Conservation (phyloP, 129 eudicot genomes). For the Calendula officinalis region DNA sequence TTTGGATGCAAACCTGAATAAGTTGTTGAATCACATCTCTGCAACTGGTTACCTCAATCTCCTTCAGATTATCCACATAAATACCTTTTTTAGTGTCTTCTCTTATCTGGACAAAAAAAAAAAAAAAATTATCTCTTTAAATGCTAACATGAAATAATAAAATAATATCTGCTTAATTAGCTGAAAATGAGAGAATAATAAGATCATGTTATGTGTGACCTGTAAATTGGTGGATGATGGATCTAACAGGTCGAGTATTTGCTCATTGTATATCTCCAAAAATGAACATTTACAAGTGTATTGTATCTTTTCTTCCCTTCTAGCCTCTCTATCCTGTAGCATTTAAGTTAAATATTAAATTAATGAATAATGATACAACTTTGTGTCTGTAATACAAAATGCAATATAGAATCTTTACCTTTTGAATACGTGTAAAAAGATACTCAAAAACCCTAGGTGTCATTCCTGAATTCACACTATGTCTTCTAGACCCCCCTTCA, state of each 20-base stretch:
- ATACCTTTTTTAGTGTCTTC: conserved; percentile 96
- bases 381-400: background rate
- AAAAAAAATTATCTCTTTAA: background rate
- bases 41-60: conserved; percentile 86
- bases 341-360: conserved; percentile 14
- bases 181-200: background rate
- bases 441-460: conserved; percentile 97
- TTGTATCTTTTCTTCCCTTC: conserved; percentile 85
- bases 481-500: conserved; percentile 91
- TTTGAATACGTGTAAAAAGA: conserved; percentile 90
- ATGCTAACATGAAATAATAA: conserved; percentile 5
- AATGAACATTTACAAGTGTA: conserved; percentile 94
- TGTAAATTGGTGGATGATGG: conserved; percentile 90
- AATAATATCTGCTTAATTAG: conserved; percentile 14
- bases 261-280: conserved; percentile 94
- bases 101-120: conserved; percentile 59
- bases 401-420: conserved; percentile 42
- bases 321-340: conserved; percentile 82
- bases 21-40: conserved; percentile 96
- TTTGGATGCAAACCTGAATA: conserved; percentile 57
- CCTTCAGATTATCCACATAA: conserved; percentile 84
- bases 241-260: conserved; percentile 87
- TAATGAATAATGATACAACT: background rate
- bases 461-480: conserved; percentile 98
- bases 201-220: conserved; percentile 32